phyloP scores from a whole-genome alignment of 352 stramenopile genomes.

The Phytophthora citricola region DNA sequence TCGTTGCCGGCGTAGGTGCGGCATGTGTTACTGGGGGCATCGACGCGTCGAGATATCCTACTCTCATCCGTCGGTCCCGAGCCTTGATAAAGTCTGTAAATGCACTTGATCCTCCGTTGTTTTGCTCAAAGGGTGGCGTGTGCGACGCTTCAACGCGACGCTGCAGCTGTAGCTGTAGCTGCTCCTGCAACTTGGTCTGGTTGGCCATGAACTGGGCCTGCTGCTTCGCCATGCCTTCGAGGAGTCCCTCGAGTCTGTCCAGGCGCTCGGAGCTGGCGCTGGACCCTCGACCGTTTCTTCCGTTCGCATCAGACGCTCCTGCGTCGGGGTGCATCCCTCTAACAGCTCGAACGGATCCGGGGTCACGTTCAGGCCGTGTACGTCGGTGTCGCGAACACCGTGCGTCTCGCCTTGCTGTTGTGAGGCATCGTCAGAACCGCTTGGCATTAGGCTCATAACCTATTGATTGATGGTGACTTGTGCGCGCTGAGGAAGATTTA shows the following conservation, averaged over 20 bases:
- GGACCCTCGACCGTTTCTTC: neutral
- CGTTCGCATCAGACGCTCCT: neutral
- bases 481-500: too few relatives aligned
- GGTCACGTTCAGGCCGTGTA: neutral
- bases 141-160: too few relatives aligned
- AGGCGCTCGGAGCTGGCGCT: neutral
- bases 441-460: constrained; percentile 6
- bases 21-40: neutral
- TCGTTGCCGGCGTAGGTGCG: neutral
- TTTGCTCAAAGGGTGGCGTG: neutral
- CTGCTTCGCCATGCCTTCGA: constrained; percentile 6
- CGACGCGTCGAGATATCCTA: constrained; percentile 1
- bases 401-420: neutral
- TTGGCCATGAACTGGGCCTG: constrained; percentile 6
- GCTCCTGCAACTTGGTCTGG: constrained; percentile 1
- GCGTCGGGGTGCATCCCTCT: neutral
- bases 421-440: neutral
- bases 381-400: neutral
- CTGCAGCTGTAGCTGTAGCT: constrained; percentile 8
- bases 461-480: neutral
- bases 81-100: constrained; percentile 10
- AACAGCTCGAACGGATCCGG: too few relatives aligned
- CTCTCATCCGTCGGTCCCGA: neutral
- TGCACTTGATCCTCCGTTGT: neutral
- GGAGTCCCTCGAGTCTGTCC: neutral